Percentiles rank a stretch among this genome's conserved stretches.
Conservation (phyloP, 2,329 filamentous ascomycete species). For the Seiridium unicorne region DNA sequence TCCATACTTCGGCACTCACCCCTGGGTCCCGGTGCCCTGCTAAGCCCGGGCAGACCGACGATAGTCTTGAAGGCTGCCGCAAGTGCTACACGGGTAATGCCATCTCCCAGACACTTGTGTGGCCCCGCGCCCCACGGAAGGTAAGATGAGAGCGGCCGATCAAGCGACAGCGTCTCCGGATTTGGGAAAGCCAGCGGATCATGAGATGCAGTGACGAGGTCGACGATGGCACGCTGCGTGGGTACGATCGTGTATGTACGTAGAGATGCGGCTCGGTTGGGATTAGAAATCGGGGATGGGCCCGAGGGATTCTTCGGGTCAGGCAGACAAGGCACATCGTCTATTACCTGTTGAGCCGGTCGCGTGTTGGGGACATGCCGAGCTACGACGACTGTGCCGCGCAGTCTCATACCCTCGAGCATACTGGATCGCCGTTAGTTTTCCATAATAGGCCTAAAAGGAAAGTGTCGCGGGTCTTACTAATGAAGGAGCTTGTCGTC, state of each 20-base stretch:
- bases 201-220: conserved; percentile 17
- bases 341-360: conserved; percentile 23
- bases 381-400: conserved; percentile 49
- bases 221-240: conserved; percentile 11
- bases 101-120: conserved; percentile 13
- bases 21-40: conserved; percentile 12
- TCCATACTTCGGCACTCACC: conserved; percentile 11
- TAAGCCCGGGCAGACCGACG: conserved; percentile 7
- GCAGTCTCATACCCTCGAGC: conserved; percentile 53
- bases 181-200: conserved; percentile 12
- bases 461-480: conserved; percentile 18
- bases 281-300: conserved; percentile 17
- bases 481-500: conserved; percentile 41
- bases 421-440: conserved; percentile 40
- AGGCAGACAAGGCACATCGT: conserved; percentile 19
- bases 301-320: conserved; percentile 15
- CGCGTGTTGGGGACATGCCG: conserved; percentile 35
- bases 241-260: conserved; percentile 12
- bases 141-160: conserved; percentile 12
- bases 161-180: conserved; percentile 13
- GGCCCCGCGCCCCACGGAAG: conserved; percentile 12
- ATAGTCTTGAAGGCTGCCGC: conserved; percentile 14
- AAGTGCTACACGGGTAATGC: conserved; percentile 13
- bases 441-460: background rate
- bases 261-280: conserved; percentile 6